These are phyloP conservation scores for Barnettozyma botsteinii DNA, from an alignment of 805 yeast species.

Conservation along the genomic window DNA sequence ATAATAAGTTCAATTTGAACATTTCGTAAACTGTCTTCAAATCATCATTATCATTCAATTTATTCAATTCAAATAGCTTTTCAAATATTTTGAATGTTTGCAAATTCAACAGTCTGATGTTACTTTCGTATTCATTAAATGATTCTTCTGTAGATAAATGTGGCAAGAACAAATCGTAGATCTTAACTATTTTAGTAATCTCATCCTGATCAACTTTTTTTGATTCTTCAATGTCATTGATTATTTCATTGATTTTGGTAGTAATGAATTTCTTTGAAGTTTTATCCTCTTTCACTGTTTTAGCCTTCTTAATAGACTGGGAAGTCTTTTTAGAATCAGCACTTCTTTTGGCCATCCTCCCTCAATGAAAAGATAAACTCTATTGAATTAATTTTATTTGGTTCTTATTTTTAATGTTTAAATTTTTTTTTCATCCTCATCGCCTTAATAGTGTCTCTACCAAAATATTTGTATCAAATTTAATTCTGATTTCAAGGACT, in stretches of 20 bases:
- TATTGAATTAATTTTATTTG: not conserved
- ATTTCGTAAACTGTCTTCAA: constrained; percentile 49
- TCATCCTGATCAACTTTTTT: too few species aligned
- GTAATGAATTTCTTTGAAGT: constrained; percentile 16
- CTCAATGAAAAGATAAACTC: not conserved
- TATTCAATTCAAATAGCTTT: constrained; percentile 14
- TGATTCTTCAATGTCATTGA: constrained; percentile 10
- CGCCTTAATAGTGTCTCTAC: too few species aligned
- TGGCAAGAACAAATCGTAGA: constrained; percentile 21
- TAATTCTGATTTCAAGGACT: too few species aligned
- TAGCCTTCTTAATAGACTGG: constrained; percentile 4
- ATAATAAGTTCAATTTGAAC: constrained; percentile 42
- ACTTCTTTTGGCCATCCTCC: constrained; percentile 14
- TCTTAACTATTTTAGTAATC: too few species aligned
- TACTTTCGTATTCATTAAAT: constrained; percentile 15
- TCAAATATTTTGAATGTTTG: constrained; percentile 22
- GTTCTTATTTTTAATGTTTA: not conserved
- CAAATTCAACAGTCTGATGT: constrained; percentile 18
- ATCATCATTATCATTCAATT: constrained; percentile 43
- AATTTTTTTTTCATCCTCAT: too few species aligned
- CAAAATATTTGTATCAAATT: too few species aligned
- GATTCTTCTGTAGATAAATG: constrained; percentile 17
- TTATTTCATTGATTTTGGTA: constrained; percentile 6
- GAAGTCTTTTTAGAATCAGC: constrained; percentile 3
- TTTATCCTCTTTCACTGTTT: constrained; percentile 1